These are phyloP conservation scores for Wickerhamiella lipophila DNA, from an alignment of 805 yeast species.

Conservation along the genomic window DNA sequence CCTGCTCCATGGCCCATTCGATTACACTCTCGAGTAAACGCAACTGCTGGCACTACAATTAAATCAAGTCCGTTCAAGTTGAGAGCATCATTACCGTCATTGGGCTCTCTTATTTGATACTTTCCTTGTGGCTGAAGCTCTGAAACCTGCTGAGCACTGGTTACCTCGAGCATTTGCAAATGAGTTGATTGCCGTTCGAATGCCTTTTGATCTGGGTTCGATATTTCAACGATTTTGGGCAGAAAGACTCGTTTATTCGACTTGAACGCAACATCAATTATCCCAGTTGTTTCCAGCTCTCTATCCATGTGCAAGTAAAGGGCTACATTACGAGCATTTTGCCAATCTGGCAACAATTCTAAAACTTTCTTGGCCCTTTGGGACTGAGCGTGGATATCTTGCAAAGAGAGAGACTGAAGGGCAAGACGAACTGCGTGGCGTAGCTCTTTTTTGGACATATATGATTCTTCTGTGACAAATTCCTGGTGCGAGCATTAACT, in stretches of 20 bases:
- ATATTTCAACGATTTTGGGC: slow-evolving; percentile 41
- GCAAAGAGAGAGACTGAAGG: slow-evolving; percentile 8
- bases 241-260: slow-evolving; percentile 34
- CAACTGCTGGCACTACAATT: slow-evolving; percentile 75
- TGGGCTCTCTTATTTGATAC: slow-evolving; percentile 59
- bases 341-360: slow-evolving; percentile 30
- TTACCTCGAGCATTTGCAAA: slow-evolving; percentile 47
- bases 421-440: slow-evolving; percentile 13
- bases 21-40: slow-evolving; percentile 41
- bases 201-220: slow-evolving; percentile 28
- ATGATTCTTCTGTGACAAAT: neutral
- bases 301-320: slow-evolving; percentile 66
- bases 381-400: slow-evolving; percentile 14
- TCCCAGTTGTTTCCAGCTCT: slow-evolving; percentile 49
- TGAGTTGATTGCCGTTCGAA: slow-evolving; percentile 28
- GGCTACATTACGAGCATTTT: slow-evolving; percentile 40
- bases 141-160: slow-evolving; percentile 32
- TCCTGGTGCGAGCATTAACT: too few relatives aligned
- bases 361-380: slow-evolving; percentile 18
- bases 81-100: slow-evolving; percentile 19
- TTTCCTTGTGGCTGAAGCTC: slow-evolving; percentile 52
- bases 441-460: slow-evolving; percentile 14
- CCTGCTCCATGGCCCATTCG: slow-evolving; percentile 92
- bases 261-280: slow-evolving; percentile 42
- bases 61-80: slow-evolving; percentile 44